Percentiles rank a stretch among this genome's conserved stretches.
These are phyloP conservation scores for Fusarium zealandicum DNA, from an alignment of 2,329 filamentous ascomycete genomes.

Conservation along the genomic window DNA sequence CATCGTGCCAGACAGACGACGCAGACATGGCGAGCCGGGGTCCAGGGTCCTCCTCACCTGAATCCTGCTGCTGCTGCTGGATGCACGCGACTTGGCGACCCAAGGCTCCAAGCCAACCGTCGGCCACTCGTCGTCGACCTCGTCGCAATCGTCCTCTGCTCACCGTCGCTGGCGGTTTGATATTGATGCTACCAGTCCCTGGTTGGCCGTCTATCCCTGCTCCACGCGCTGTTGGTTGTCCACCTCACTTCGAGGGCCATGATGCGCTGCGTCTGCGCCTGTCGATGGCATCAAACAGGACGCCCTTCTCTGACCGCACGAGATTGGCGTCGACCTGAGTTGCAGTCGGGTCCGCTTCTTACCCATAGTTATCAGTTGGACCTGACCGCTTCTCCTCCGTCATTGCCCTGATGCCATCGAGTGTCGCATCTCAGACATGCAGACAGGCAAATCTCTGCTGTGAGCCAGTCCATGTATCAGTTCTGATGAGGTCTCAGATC, in stretches of 20 bases:
- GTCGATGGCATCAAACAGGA: conserved; percentile 5
- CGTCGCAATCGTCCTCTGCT: conserved; percentile 31
- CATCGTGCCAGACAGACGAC: conserved; percentile 29
- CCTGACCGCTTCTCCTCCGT: conserved; percentile 30
- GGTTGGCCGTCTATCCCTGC: conserved; percentile 37
- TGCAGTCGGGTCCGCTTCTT: background rate
- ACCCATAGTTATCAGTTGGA: conserved; percentile 20
- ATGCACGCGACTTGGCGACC: conserved; percentile 41
- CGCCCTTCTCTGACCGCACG: conserved; percentile 3
- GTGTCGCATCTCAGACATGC: conserved; percentile 29
- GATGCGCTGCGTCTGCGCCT: conserved; percentile 11
- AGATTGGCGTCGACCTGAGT: conserved; percentile 1
- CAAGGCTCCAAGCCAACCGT: conserved; percentile 39
- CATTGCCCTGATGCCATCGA: conserved; percentile 9
- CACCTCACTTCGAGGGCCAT: conserved; percentile 12
- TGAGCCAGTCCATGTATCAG: conserved; percentile 13
- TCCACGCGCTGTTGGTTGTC: conserved; percentile 12
- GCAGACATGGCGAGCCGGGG: conserved; percentile 34
- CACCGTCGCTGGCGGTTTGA: conserved; percentile 42
- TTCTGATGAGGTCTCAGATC: conserved; percentile 25
- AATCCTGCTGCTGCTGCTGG: conserved; percentile 40
- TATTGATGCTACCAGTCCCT: conserved; percentile 38
- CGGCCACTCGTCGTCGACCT: conserved; percentile 33
- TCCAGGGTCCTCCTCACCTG: conserved; percentile 40
- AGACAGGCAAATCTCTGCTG: conserved; percentile 18